Conservation (phyloP, 2,329 filamentous ascomycete genomes). For the Penicillium sumatraense region DNA sequence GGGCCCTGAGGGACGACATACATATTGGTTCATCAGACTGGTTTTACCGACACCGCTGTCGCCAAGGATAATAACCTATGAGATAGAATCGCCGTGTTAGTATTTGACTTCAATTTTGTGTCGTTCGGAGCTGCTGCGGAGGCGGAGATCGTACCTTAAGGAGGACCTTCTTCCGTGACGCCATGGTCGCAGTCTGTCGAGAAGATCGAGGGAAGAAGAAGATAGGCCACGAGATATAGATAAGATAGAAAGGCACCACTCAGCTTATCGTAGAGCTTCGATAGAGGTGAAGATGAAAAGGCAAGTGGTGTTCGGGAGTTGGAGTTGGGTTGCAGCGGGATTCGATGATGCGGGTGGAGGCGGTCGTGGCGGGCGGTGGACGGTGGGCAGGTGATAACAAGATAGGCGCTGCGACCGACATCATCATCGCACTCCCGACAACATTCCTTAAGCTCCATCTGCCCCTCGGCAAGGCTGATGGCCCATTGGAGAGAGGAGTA, state of each 20-base stretch:
- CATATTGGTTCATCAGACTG: slow-evolving; percentile 99
- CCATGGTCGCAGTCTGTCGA: slow-evolving; percentile 56
- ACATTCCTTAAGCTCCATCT: slow-evolving; percentile 18
- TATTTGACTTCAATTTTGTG: not conserved
- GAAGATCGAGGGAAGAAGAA: not conserved
- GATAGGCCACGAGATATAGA: not conserved
- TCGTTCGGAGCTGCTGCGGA: slow-evolving; percentile 19
- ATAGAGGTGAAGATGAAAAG: slow-evolving; percentile 1
- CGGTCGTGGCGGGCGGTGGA: slow-evolving; percentile 38
- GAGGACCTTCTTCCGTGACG: slow-evolving; percentile 86
- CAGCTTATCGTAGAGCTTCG: not conserved
- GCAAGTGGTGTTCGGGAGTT: slow-evolving; percentile 17
- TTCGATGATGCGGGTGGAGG: slow-evolving; percentile 39
- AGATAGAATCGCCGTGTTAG: slow-evolving; percentile 15
- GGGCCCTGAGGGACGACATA: slow-evolving; percentile 55
- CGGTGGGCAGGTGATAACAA: slow-evolving; percentile 30
- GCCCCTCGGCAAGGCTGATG: slow-evolving; percentile 46
- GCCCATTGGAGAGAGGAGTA: slow-evolving; percentile 83
- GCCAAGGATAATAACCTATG: slow-evolving; percentile 94
- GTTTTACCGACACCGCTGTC: slow-evolving; percentile 99
- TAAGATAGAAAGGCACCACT: not conserved
- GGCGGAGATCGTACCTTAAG: slow-evolving; percentile 68
- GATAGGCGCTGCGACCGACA: slow-evolving; percentile 17
- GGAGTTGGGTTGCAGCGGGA: slow-evolving; percentile 32
- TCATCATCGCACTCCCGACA: slow-evolving; percentile 26